phyloP scores from a whole-genome alignment of 2,329 filamentous ascomycete genomes.

The Scytalidium sp. region DNA sequence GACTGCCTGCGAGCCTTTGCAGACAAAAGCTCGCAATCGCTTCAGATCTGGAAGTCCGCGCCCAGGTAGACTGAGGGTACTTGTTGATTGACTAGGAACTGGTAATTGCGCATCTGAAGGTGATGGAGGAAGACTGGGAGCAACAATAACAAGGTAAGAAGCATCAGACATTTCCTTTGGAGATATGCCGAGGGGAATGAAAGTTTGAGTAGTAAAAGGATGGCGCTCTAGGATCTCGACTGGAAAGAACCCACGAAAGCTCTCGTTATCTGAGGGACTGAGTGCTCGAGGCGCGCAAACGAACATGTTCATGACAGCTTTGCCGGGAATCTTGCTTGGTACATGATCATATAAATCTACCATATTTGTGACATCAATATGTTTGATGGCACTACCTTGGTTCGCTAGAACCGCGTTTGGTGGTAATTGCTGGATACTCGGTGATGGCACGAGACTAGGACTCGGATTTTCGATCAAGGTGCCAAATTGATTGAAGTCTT shows the following conservation, averaged over 20 bases:
- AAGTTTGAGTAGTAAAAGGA: slow-evolving; percentile 92
- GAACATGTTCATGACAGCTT: slow-evolving; percentile 82
- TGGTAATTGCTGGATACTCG: slow-evolving; percentile 25
- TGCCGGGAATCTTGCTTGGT: slow-evolving; percentile 53
- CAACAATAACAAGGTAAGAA: slow-evolving; percentile 82
- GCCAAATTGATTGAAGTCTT: slow-evolving; percentile 75
- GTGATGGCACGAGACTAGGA: slow-evolving; percentile 49
- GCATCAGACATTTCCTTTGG: slow-evolving; percentile 39
- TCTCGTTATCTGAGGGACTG: slow-evolving; percentile 25
- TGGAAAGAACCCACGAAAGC: slow-evolving; percentile 47
- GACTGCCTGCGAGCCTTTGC: slow-evolving; percentile 74
- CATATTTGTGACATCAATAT: slow-evolving; percentile 73
- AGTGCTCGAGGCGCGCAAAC: slow-evolving; percentile 69
- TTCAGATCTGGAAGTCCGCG: slow-evolving; percentile 64
- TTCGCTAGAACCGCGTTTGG: slow-evolving; percentile 63
- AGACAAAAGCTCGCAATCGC: slow-evolving; percentile 73
- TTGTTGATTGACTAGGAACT: slow-evolving; percentile 26
- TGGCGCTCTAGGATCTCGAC: slow-evolving; percentile 82
- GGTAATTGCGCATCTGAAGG: slow-evolving; percentile 35
- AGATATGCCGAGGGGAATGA: slow-evolving; percentile 69
- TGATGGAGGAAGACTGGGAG: slow-evolving; percentile 64
- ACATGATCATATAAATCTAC: slow-evolving; percentile 67
- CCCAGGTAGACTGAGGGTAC: slow-evolving; percentile 14
- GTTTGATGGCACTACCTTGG: slow-evolving; percentile 87
- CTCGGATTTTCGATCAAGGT: slow-evolving; percentile 76